Conservation (phyloP, 2,329 filamentous ascomycete species). For the Fusarium newnesense region DNA sequence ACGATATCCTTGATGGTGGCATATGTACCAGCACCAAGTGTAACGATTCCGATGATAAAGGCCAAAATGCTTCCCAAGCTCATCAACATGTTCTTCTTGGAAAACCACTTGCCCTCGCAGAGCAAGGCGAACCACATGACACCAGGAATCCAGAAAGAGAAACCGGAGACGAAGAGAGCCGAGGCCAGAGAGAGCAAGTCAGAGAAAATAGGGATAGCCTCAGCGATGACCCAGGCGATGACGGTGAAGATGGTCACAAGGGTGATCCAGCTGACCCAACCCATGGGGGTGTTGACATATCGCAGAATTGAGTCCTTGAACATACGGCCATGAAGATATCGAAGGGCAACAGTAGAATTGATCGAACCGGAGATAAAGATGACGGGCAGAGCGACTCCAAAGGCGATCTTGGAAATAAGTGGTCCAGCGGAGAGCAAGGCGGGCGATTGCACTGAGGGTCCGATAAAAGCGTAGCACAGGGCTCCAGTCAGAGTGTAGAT, state of each 20-base stretch:
- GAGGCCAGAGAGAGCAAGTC: conserved; percentile 32
- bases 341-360: conserved; percentile 33
- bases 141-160: conserved; percentile 34
- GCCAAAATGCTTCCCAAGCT: conserved; percentile 31
- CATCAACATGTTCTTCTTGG: conserved; percentile 31
- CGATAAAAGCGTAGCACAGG: conserved; percentile 76
- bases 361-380: conserved; percentile 46
- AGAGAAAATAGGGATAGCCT: conserved; percentile 35
- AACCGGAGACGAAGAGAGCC: conserved; percentile 30
- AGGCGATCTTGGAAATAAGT: conserved; percentile 73
- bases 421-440: conserved; percentile 73
- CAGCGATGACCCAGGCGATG: conserved; percentile 34
- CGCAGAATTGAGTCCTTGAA: conserved; percentile 33
- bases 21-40: conserved; percentile 34
- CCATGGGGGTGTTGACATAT: conserved; percentile 32
- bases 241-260: conserved; percentile 29
- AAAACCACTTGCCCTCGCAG: conserved; percentile 32
- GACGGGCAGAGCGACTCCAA: conserved; percentile 72
- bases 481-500: conserved; percentile 75
- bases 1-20: conserved; percentile 38
- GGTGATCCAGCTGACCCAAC: conserved; percentile 33
- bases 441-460: conserved; percentile 70
- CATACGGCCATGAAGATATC: conserved; percentile 36
- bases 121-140: conserved; percentile 36
- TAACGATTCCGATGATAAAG: conserved; percentile 32